These are phyloP conservation scores for Naganishia vaughanmartiniae DNA, from an alignment of 768 basidiomycete genomes.

Conservation along the genomic window DNA sequence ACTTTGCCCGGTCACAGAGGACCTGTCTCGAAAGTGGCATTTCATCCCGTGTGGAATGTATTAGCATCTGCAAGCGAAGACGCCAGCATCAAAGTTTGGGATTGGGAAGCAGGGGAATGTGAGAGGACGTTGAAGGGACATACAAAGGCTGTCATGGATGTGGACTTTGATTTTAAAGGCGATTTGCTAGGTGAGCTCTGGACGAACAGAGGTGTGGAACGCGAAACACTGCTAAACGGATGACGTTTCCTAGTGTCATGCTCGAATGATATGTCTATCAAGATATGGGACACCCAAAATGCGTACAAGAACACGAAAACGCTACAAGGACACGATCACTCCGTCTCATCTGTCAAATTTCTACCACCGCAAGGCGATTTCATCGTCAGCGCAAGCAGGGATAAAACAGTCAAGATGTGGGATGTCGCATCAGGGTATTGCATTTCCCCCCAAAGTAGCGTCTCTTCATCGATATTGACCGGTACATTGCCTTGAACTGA, in stretches of 20 bases:
- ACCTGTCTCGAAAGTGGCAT: conserved; percentile 73
- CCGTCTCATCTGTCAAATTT: conserved; percentile 80
- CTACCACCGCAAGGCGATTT: conserved; percentile 72
- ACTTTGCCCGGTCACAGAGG: conserved; percentile 73
- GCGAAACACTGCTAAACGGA: background rate
- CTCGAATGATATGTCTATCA: conserved; percentile 85
- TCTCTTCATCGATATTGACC: conserved; percentile 20
- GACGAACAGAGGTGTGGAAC: background rate
- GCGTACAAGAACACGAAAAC: conserved; percentile 88
- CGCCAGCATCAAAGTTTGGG: conserved; percentile 88
- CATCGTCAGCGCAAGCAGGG: conserved; percentile 81
- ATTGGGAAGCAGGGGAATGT: conserved; percentile 93
- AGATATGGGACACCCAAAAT: conserved; percentile 85
- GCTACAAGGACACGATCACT: conserved; percentile 84
- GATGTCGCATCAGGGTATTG: conserved; percentile 78
- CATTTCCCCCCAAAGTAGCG: conserved; percentile 45
- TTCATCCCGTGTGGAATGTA: conserved; percentile 80
- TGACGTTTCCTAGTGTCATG: conserved; percentile 58
- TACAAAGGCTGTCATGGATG: conserved; percentile 81
- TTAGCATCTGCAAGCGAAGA: conserved; percentile 85
- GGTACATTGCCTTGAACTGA: background rate
- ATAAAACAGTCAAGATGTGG: conserved; percentile 79
- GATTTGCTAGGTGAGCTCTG: conserved; percentile 65
- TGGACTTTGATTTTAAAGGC: conserved; percentile 84
- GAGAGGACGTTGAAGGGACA: conserved; percentile 89